phyloP scores from a whole-genome alignment of 192 early-diverging fungal species.

The Globomyces pollinis-pini region DNA sequence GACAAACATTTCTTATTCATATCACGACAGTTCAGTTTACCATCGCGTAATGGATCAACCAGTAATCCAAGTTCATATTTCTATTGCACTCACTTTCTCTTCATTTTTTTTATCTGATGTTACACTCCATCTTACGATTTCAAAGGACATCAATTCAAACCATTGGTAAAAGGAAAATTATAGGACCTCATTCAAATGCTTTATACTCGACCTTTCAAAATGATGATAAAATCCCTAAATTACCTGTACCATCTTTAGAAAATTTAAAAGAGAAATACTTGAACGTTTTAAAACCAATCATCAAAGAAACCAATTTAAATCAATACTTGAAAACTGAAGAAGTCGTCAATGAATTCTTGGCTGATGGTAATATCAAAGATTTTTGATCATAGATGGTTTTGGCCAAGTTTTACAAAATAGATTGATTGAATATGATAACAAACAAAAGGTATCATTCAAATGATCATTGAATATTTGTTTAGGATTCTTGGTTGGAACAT shows the following conservation, averaged over 20 bases:
- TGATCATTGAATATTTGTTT: neutral
- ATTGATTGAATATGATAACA: constrained; percentile 58
- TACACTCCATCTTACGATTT: no score
- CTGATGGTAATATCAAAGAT: constrained; percentile 18
- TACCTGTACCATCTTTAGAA: constrained; percentile 78
- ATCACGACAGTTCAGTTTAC: no score
- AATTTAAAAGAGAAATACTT: constrained; percentile 77
- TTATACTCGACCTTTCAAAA: constrained; percentile 31
- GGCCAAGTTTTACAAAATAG: constrained; percentile 70
- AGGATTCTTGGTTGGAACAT: constrained; percentile 83
- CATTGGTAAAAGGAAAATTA: no score
- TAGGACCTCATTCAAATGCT: no score
- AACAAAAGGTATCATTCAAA: constrained; percentile 43
- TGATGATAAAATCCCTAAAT: constrained; percentile 63
- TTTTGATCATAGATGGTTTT: constrained; percentile 35
- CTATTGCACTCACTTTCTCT: no score
- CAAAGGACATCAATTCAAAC: no score
- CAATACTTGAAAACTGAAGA: constrained; percentile 53
- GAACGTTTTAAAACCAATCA: constrained; percentile 62
- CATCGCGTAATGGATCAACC: no score
- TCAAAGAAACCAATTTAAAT: no score
- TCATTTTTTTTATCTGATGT: no score
- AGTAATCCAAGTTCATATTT: no score
- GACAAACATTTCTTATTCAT: no score
- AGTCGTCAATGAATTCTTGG: constrained; percentile 66